Base-by-base conservation (phyloP, 345 rosid genomes). In the Euphorbia pulcherrima region DNA sequence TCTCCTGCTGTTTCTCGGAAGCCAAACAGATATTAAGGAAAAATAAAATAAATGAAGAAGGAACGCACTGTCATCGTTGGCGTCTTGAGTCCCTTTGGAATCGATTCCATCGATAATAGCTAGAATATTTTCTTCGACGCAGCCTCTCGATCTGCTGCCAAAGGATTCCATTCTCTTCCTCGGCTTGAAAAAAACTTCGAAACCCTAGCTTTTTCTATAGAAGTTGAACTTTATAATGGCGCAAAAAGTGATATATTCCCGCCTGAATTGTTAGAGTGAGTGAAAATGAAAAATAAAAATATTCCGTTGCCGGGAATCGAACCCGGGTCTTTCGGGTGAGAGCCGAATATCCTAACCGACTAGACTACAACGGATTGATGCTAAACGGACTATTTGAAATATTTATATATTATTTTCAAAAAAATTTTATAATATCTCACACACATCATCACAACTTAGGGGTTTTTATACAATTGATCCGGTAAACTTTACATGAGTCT, bases 321-420 rank as follows among this genome's bases (percentile, higher is more conserved):
- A 89, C 85, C 84, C 84, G 85, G 81, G 84, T 83, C 90, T 77
- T 78, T 82, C 83, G 82, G 82, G 84, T 81, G 95, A 85, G 85
- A 89, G 90, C 90, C 88, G 82, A 85, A 80, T 85, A 87, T 83
- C 90, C 88, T 83, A 76, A 83, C 88, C 90, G 72, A 33, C 92
- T 81, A 79, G 85, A 81, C 79, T 72, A 72, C 81, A 81, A 79
- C 75, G 78, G 80, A 70, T 44, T 7, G 4, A 4, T 39, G 44
- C n/a, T n/a, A n/a, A n/a, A n/a, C n/a, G n/a, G n/a, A n/a, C n/a
- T n/a, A n/a, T n/a, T n/a, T n/a, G n/a, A n/a, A n/a, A n/a, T n/a
- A n/a, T n/a, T n/a, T n/a, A n/a, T n/a, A n/a, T n/a, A n/a, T n/a
- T n/a, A n/a, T n/a, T n/a, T n/a, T n/a, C n/a, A n/a, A n/a, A n/a